Evolutionary conservation across 805 yeast species (phyloP).

Genomic region (Priceomyces fermenticarens): DNA sequence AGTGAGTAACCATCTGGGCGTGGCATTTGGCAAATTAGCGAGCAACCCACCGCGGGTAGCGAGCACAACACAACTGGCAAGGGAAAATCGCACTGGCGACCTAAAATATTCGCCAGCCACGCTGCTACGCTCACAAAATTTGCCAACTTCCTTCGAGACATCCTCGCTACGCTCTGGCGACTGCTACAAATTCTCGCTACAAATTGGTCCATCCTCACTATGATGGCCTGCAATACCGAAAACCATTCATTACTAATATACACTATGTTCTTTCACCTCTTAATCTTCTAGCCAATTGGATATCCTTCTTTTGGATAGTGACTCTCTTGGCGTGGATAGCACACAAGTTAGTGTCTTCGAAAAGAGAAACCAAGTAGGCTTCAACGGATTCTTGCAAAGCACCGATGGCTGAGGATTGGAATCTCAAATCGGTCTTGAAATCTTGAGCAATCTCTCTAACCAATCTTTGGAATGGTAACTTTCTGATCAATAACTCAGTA

Average conservation of each 20-base stretch:
- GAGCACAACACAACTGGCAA: too few relatives aligned
- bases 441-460: constrained; percentile 48
- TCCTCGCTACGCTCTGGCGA: constrained; percentile 1
- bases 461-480: constrained; percentile 48
- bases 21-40: too few relatives aligned
- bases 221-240: neutral
- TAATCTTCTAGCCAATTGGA: constrained; percentile 48
- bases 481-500: constrained; percentile 45
- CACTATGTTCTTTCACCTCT: constrained; percentile 46
- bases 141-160: too few relatives aligned
- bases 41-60: too few relatives aligned
- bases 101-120: too few relatives aligned
- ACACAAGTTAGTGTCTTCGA: constrained; percentile 48
- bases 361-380: constrained; percentile 46
- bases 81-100: too few relatives aligned
- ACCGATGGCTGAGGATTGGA: constrained; percentile 47
- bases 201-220: neutral
- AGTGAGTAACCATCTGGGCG: too few relatives aligned
- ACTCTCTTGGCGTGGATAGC: constrained; percentile 50
- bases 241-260: constrained; percentile 6
- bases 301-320: constrained; percentile 47
- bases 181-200: neutral
- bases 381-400: constrained; percentile 48
- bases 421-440: constrained; percentile 46
- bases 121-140: too few relatives aligned